phyloP scores from a whole-genome alignment of 179 eudicot species.

The Beta macrorhiza region DNA sequence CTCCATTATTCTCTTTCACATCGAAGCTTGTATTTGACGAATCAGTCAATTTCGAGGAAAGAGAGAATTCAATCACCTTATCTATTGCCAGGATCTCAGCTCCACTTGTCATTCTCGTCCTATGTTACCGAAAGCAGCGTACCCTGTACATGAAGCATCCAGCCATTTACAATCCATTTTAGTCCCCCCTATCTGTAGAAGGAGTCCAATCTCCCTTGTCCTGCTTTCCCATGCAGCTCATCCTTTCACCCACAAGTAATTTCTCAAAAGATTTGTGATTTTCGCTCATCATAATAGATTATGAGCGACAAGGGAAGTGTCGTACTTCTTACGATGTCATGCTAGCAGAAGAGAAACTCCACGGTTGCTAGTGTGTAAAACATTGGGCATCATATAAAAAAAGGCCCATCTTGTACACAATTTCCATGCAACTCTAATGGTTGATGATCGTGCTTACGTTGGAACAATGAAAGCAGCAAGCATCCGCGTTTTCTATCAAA shows the following conservation, averaged over 20 bases:
- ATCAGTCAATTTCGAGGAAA: no score
- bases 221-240: background rate
- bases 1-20: background rate
- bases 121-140: background rate
- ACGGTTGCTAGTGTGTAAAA: background rate
- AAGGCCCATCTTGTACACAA: background rate
- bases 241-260: background rate
- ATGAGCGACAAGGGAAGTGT: background rate
- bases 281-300: background rate
- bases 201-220: background rate
- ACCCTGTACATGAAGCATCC: background rate
- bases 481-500: no score
- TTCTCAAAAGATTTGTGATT: background rate
- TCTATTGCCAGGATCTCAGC: background rate
- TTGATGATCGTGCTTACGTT: no score
- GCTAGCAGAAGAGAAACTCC: background rate
- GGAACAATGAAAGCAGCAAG: no score
- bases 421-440: no score
- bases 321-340: background rate
- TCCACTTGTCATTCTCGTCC: background rate
- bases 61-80: background rate
- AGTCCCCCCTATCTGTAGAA: background rate
- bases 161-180: background rate
- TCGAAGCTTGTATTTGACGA: background rate
- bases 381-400: background rate